A percentile compares a stretch with the other conserved stretches of the same genome.
Evolutionary conservation across 2,329 filamentous ascomycete species (phyloP).

Genomic region (Fusarium udum): DNA sequence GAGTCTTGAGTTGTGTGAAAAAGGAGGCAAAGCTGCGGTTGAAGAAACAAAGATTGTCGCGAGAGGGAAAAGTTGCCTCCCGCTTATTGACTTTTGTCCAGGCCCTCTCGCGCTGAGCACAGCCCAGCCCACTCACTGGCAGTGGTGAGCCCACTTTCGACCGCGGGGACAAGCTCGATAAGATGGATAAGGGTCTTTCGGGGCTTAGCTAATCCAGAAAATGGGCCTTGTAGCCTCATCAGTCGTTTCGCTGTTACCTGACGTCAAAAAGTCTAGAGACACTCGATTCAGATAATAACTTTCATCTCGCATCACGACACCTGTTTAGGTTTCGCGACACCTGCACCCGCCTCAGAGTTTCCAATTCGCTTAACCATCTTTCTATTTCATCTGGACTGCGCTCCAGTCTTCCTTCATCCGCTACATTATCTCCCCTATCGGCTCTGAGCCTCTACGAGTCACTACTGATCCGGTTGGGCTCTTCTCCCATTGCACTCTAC

Average conservation of each 20-base stretch:
- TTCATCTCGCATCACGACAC: slow-evolving; percentile 6
- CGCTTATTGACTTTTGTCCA: slow-evolving; percentile 32
- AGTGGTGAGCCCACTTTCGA: slow-evolving; percentile 28
- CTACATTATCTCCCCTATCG: slow-evolving; percentile 35
- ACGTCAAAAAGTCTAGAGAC: slow-evolving; percentile 39
- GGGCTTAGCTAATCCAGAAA: slow-evolving; percentile 41
- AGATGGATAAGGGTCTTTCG: slow-evolving; percentile 34
- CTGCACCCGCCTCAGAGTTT: not conserved
- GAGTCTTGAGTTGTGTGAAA: slow-evolving; percentile 14
- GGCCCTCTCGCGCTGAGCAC: slow-evolving; percentile 23
- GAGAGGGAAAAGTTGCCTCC: slow-evolving; percentile 40
- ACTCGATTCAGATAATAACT: not conserved
- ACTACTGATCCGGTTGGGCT: slow-evolving; percentile 56
- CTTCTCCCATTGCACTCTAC: slow-evolving; percentile 48
- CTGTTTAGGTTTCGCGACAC: slow-evolving; percentile 8
- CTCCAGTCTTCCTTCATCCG: slow-evolving; percentile 12
- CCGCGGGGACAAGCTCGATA: slow-evolving; percentile 32
- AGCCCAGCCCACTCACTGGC: slow-evolving; percentile 8
- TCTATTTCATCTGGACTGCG: slow-evolving; percentile 9
- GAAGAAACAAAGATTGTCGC: slow-evolving; percentile 33
- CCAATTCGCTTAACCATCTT: not conserved
- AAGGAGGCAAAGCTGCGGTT: slow-evolving; percentile 5
- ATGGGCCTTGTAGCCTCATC: slow-evolving; percentile 11
- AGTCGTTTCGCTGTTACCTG: slow-evolving; percentile 20
- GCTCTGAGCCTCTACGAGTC: slow-evolving; percentile 49